phyloP scores from a whole-genome alignment of 305 asterid species.

The Petunia hybrid region DNA sequence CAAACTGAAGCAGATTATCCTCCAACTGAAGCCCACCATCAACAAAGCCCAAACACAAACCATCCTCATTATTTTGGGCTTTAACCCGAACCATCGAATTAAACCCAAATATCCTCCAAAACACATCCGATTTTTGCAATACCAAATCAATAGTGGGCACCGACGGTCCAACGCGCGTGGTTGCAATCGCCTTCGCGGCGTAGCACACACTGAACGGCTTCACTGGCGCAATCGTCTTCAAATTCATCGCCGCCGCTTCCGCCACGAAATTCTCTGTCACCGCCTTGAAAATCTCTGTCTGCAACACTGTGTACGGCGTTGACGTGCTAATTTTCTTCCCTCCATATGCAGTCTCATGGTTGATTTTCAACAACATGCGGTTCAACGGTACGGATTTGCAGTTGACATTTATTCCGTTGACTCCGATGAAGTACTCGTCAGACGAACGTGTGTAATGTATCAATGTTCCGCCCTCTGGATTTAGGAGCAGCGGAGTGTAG shows the following conservation, averaged over 20 bases:
- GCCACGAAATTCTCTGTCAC: slow-evolving; percentile 44
- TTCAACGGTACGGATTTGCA: slow-evolving; percentile 46
- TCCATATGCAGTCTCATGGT: slow-evolving; percentile 51
- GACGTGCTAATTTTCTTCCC: slow-evolving; percentile 79
- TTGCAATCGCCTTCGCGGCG: slow-evolving; percentile 40
- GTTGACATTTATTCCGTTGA: slow-evolving; percentile 49
- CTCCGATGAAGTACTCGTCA: slow-evolving; percentile 69
- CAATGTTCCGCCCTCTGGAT: slow-evolving; percentile 57
- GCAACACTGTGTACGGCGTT: slow-evolving; percentile 59
- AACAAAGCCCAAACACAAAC: slow-evolving; percentile 60
- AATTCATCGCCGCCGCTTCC: slow-evolving; percentile 50
- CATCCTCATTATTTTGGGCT: slow-evolving; percentile 44
- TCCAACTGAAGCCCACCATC: slow-evolving; percentile 69
- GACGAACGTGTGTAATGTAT: not conserved
- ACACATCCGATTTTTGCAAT: slow-evolving; percentile 51
- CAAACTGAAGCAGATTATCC: slow-evolving; percentile 66
- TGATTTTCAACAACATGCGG: slow-evolving; percentile 47
- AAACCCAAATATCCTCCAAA: slow-evolving; percentile 70
- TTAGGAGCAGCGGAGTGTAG: slow-evolving; percentile 63
- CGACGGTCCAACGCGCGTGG: slow-evolving; percentile 62
- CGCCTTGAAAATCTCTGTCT: slow-evolving; percentile 60
- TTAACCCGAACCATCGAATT: slow-evolving; percentile 61
- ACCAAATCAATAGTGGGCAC: slow-evolving; percentile 64
- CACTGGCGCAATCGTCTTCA: slow-evolving; percentile 46
- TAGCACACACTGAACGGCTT: slow-evolving; percentile 74